Evolutionary conservation across 2,329 filamentous ascomycete species (phyloP).

Genomic region (Aphanocladium album): DNA sequence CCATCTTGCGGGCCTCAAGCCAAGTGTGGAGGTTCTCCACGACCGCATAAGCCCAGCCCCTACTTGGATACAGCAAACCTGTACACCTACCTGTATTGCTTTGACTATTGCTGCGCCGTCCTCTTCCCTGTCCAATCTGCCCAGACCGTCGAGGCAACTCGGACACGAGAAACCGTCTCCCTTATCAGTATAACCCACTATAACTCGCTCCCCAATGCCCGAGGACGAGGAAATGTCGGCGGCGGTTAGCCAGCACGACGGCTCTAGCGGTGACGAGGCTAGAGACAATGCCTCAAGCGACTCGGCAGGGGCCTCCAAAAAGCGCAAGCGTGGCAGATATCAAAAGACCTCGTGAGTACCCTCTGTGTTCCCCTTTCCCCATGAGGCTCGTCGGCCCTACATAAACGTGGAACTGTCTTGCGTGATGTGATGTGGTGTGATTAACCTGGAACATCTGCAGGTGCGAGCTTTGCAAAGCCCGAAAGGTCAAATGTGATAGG

Average conservation of each 20-base stretch:
- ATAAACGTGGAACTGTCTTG: neutral
- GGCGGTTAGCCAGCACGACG: slow-evolving; percentile 17
- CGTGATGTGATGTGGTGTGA: neutral
- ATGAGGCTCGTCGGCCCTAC: neutral
- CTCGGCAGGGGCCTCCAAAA: slow-evolving; percentile 25
- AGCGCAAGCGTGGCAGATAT: slow-evolving; percentile 36
- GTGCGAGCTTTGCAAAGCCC: slow-evolving; percentile 41
- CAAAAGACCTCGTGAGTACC: slow-evolving; percentile 38
- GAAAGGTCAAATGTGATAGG: slow-evolving; percentile 46
- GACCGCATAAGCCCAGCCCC: neutral
- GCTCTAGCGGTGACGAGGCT: slow-evolving; percentile 33
- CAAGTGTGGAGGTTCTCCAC: slow-evolving; percentile 8
- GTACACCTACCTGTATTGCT: neutral
- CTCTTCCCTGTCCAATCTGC: neutral
- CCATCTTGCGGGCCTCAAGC: slow-evolving; percentile 6
- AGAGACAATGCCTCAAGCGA: slow-evolving; percentile 26
- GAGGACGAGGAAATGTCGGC: slow-evolving; percentile 10
- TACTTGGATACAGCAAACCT: neutral
- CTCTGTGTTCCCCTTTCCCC: neutral
- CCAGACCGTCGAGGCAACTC: neutral
- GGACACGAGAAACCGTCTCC: slow-evolving; percentile 4
- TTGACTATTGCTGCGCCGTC: neutral
- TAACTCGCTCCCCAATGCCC: slow-evolving; percentile 15
- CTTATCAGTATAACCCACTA: slow-evolving; percentile 5
- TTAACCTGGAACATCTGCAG: slow-evolving; percentile 19